Base-by-base conservation (phyloP, 116 monocot genomes). In the Trichopus zeylanicus region DNA sequence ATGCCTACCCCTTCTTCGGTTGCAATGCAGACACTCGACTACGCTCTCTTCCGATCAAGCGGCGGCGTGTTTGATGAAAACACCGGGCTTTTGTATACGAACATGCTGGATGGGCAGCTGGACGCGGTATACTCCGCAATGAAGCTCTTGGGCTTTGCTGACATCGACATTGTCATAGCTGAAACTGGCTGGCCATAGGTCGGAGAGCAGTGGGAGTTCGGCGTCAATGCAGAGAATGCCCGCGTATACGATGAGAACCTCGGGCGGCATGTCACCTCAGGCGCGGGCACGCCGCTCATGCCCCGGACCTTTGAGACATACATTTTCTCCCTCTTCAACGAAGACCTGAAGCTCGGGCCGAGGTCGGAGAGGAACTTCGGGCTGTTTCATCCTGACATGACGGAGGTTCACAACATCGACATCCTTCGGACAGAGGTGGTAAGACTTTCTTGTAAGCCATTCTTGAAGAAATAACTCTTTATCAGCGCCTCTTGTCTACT, bases 61-160 rank as follows among this genome's bases (percentile, higher is more conserved):
- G 8, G 47, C 1, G 77, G 71, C 3, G 61, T 74, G 31, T 16
- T 65, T 25, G 85, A 86, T 55, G 31, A 29, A 0, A 54, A 51
- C 37, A 81, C 85, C 6, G 58, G 72, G 12, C 19, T 77, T 23
- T 24, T 39, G 27, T 91, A 91, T 74, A 75, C 76, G 0, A 82
- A 67, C 72, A 86, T 91, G 86, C 63, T 91, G 21, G 73, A 76
- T 18, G 86, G 74, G 11, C 91, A 86, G 64, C 65, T 91, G 6
- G 91, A 91, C 52, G 82, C 91, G 3, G 74, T 81, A 4, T 73
- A 37, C 67, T 65, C 77, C 0, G 81, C 85, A 0, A 80, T 86
- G 75, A 71, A 70, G 61, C 30, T 15, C 20, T 34, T 76, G 46
- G 82, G 87, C 3, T 82, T 55, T 70, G 57, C 29, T 22, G 75